phyloP scores from a whole-genome alignment of 2,329 filamentous ascomycete species.

The Sporothrix brunneoviolacea region DNA sequence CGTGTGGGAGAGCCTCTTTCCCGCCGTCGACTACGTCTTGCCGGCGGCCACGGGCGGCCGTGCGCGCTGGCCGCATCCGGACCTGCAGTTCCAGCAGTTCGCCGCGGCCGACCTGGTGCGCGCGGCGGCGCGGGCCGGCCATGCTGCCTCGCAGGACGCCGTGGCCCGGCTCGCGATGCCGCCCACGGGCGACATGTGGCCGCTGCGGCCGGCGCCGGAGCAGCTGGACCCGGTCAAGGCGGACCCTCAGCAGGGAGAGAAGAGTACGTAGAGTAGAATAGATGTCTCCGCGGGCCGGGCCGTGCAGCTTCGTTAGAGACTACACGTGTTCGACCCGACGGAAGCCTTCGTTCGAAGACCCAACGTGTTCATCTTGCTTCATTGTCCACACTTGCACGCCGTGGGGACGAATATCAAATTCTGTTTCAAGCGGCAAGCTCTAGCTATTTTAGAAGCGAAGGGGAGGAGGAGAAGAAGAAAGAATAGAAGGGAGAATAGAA shows the following conservation, averaged over 20 bases:
- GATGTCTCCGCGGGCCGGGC: slow-evolving; percentile 31
- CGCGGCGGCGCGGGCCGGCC: slow-evolving; percentile 21
- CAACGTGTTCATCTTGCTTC: slow-evolving; percentile 49
- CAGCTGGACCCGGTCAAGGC: slow-evolving; percentile 21
- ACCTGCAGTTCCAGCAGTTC: slow-evolving; percentile 20
- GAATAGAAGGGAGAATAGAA: background rate
- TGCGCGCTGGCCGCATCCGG: slow-evolving; percentile 19
- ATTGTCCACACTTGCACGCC: slow-evolving; percentile 63
- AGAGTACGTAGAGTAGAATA: background rate
- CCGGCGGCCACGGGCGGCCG: slow-evolving; percentile 21
- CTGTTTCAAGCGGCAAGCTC: slow-evolving; percentile 53
- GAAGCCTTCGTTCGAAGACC: slow-evolving; percentile 17
- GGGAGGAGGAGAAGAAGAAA: background rate
- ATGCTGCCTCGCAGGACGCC: slow-evolving; percentile 16
- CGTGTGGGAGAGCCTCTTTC: slow-evolving; percentile 11
- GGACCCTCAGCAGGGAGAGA: no score
- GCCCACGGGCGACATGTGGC: slow-evolving; percentile 22
- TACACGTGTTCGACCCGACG: slow-evolving; percentile 21
- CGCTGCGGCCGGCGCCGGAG: slow-evolving; percentile 22
- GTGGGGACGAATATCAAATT: slow-evolving; percentile 30
- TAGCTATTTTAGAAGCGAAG: slow-evolving; percentile 56
- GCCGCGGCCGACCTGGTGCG: slow-evolving; percentile 23
- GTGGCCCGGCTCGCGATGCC: slow-evolving; percentile 17
- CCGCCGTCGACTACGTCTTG: slow-evolving; percentile 21
- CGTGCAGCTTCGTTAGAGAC: no score